Base-by-base conservation (phyloP, 805 yeast species). In the Starmerella stigmatis region DNA sequence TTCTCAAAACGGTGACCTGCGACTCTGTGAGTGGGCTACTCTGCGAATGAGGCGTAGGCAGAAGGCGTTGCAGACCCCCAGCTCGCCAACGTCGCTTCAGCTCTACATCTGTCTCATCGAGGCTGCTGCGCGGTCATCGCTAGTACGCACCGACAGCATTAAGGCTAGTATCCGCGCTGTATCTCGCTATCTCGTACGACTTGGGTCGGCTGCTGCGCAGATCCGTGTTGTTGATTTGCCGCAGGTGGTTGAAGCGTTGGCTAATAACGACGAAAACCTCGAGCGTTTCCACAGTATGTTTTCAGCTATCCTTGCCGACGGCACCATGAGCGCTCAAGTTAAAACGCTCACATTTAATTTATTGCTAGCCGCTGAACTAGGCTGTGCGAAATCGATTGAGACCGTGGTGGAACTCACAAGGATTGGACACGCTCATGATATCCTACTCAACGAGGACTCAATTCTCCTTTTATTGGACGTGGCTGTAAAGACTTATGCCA, bases 11-110 rank as follows among this genome's bases (percentile, higher is more conserved):
- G 63, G 63, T n/a, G 56, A 60, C 30, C 37, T 52, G n/a, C 27
- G 41, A 1, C 44, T 61, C 54, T 57, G 58, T 22, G 53, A 57
- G 31, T 61, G 63, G 64, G 55, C 60, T 1, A 45, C 56, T n/a
- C 42, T 59, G 38, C 52, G 62, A 10, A 45, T 51, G 49, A 51
- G 56, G 7, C 45, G 58, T 2, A 38, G 60, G 19, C 58, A 55
- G 29, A 48, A 53, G 11, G 56, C 53, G n/a, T 40, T 53, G 19
- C n/a, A 28, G 6, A 12, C 31, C 11, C 10, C n/a, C 3, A 4
- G 36, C 12, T 20, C 44, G 1, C 6, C 27, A 10, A 32, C 41
- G n/a, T 28, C 50, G 6, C 33, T 51, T 13, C 27, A 42, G 33
- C 28, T 53, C 26, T 48, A 45, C 40, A 35, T 51, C 2, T 55